These are phyloP conservation scores for Dendrobium catenatum DNA, from an alignment of 106 monocot species.

Conservation along the genomic window DNA sequence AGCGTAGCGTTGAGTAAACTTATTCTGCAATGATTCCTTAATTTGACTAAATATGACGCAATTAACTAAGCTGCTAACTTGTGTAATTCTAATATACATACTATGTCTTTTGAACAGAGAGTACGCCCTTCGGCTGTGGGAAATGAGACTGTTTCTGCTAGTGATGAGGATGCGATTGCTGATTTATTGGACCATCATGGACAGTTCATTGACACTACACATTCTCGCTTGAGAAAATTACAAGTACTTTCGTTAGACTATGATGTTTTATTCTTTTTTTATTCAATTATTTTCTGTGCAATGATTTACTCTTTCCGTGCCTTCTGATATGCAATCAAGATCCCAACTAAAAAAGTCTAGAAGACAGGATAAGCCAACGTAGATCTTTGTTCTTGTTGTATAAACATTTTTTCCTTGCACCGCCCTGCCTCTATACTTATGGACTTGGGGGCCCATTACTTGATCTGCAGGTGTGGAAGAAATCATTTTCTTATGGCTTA, in stretches of 20 bases:
- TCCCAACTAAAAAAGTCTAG: neutral
- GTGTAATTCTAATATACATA: neutral
- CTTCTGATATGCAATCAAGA: neutral
- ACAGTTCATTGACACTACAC: conserved; percentile 58
- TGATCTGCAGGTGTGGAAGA: neutral
- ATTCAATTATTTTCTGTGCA: neutral
- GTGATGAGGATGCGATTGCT: conserved; percentile 76
- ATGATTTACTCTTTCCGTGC: neutral
- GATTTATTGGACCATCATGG: conserved; percentile 67
- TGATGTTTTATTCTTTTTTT: neutral
- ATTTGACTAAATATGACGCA: neutral
- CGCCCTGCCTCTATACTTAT: no score
- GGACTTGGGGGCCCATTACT: neutral
- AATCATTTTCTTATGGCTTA: no score
- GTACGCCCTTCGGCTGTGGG: conserved; percentile 17
- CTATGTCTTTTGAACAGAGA: conserved; percentile 34
- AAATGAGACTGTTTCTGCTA: conserved; percentile 42
- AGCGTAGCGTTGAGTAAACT: neutral
- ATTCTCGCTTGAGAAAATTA: conserved; percentile 82
- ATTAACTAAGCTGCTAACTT: neutral
- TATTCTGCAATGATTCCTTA: neutral
- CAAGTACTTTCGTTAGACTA: conserved; percentile 36
- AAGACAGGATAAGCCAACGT: no score
- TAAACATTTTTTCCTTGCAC: no score
- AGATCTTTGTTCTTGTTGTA: no score